phyloP scores from a whole-genome alignment of 805 yeast genomes.

The Candida taoyuanica region DNA sequence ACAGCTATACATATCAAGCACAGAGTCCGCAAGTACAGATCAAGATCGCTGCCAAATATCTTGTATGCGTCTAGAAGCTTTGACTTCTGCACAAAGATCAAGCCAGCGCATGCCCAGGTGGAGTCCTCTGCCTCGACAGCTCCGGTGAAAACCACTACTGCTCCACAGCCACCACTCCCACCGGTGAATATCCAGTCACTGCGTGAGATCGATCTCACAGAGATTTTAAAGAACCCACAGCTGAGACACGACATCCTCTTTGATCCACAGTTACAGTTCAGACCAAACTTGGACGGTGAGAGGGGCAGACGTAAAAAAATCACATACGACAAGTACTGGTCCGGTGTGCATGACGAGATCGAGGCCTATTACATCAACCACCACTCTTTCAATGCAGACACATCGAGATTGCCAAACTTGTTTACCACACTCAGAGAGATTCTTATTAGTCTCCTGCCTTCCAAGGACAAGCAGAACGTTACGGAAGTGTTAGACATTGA shows the following conservation, averaged over 20 bases:
- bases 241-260: conserved; percentile 88
- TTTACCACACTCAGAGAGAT: conserved; percentile 78
- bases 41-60: conserved; percentile 28
- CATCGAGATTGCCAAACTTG: conserved; percentile 50
- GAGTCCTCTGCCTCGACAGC: not conserved
- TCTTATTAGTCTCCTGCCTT: conserved; percentile 68
- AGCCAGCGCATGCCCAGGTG: conserved; percentile 1
- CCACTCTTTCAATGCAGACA: conserved; percentile 19
- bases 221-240: conserved; percentile 87
- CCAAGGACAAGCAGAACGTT: conserved; percentile 63
- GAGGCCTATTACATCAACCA: conserved; percentile 33
- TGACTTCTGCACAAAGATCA: conserved; percentile 16
- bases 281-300: conserved; percentile 90
- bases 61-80: conserved; percentile 13
- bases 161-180: conserved; percentile 56
- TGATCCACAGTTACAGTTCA: conserved; percentile 86
- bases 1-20: not conserved
- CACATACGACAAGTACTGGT: conserved; percentile 81
- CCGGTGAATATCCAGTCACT: conserved; percentile 80
- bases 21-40: conserved; percentile 25
- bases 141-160: conserved; percentile 10
- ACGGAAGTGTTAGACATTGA: conserved; percentile 74
- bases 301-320: conserved; percentile 74
- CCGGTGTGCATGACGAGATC: conserved; percentile 66
- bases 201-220: conserved; percentile 82